Evolutionary conservation across 164 flowering plant species (phyloP).

Genomic region (Vitis vinifera): ASM3070453v1 NC_081815.1:1895501-1896000

Average conservation of each 20-base stretch:
- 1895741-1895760: conserved; percentile 92
- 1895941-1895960: neutral
- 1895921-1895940: neutral
- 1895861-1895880: conserved; percentile 88
- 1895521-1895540: neutral
- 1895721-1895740: conserved; percentile 71
- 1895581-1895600: conserved; percentile 56
- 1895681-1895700: conserved; percentile 61
- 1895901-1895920: neutral
- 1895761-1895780: conserved; percentile 65
- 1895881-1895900: conserved; percentile 96
- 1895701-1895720: conserved; percentile 89
- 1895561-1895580: conserved; percentile 1
- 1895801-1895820: conserved; percentile 70
- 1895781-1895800: conserved; percentile 81
- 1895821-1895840: conserved; percentile 73
- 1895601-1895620: conserved; percentile 69
- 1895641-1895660: conserved; percentile 86
- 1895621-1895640: conserved; percentile 87
- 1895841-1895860: conserved; percentile 72
- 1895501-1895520: neutral
- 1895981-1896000: conserved; percentile 6
- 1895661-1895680: conserved; percentile 73
- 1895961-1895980: neutral
- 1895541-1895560: neutral